Evolutionary conservation across 306 rosid genomes (phyloP).

Genomic region (Dryas octopetala): DNA sequence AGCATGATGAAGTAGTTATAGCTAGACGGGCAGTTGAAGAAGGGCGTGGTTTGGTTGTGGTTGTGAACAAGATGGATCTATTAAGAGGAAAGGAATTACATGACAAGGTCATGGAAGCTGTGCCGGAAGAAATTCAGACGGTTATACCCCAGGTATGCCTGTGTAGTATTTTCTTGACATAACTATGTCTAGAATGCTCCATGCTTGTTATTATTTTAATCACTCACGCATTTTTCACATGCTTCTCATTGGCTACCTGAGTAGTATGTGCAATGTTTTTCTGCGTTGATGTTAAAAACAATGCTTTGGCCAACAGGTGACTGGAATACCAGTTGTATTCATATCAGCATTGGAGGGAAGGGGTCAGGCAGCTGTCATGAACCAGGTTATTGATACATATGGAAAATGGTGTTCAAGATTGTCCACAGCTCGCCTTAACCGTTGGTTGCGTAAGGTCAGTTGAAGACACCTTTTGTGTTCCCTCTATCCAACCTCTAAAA

Average conservation of each 20-base stretch:
- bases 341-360: constrained; percentile 88
- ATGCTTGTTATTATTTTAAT: neutral
- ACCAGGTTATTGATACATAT: constrained; percentile 66
- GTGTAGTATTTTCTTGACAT: neutral
- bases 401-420: constrained; percentile 88
- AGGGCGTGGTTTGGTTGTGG: constrained; percentile 93
- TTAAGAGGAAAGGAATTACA: constrained; percentile 55
- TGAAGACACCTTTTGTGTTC: neutral
- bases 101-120: constrained; percentile 75
- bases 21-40: constrained; percentile 96
- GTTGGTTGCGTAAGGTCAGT: constrained; percentile 88
- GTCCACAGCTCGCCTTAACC: constrained; percentile 86
- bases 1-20: constrained; percentile 88
- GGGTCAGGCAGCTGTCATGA: constrained; percentile 67
- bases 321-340: constrained; percentile 89
- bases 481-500: neutral
- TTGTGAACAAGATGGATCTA: constrained; percentile 98
- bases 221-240: neutral
- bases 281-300: neutral
- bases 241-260: neutral
- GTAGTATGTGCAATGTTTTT: neutral
- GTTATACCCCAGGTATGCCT: constrained; percentile 75
- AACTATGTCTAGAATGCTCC: neutral
- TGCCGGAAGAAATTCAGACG: constrained; percentile 83
- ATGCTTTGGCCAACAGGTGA: constrained; percentile 49